Conservation (phyloP, 2,329 filamentous ascomycete genomes). For the Huntiella savannae region DNA sequence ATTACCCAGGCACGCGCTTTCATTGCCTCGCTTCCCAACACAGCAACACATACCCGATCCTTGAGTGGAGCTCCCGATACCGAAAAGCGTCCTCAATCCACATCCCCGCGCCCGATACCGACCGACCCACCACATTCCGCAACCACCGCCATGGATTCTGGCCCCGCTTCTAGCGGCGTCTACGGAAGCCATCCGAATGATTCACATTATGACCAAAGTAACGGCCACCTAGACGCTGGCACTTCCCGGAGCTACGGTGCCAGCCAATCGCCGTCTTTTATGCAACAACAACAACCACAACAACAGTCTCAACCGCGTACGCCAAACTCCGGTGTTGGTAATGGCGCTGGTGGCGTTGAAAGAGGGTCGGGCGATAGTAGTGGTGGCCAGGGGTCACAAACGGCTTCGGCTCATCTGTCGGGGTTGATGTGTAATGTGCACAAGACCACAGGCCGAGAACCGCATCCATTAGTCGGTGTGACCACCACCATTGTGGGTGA, state of each 20-base stretch:
- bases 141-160: conserved; percentile 6
- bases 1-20: conserved; percentile 9
- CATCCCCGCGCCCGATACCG: conserved; percentile 1
- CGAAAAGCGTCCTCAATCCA: not conserved
- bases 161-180: conserved; percentile 7
- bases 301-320: conserved; percentile 9
- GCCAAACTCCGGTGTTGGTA: conserved; percentile 6
- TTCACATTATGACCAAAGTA: conserved; percentile 13
- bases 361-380: not conserved
- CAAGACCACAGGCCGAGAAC: conserved; percentile 77
- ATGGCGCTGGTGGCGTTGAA: not conserved
- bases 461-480: conserved; percentile 77
- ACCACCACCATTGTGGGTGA: conserved; percentile 91
- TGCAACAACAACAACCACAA: conserved; percentile 16
- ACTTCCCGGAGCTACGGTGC: conserved; percentile 34
- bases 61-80: not conserved
- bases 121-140: not conserved
- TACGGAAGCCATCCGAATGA: conserved; percentile 7
- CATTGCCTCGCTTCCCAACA: conserved; percentile 10
- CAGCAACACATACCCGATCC: conserved; percentile 14
- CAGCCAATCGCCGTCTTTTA: conserved; percentile 35
- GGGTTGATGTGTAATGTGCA: conserved; percentile 55
- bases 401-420: conserved; percentile 38
- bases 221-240: conserved; percentile 31
- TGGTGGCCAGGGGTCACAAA: conserved; percentile 19